Conservation (phyloP, 768 basidiomycete genomes). For the Leccinum imitatum region DNA sequence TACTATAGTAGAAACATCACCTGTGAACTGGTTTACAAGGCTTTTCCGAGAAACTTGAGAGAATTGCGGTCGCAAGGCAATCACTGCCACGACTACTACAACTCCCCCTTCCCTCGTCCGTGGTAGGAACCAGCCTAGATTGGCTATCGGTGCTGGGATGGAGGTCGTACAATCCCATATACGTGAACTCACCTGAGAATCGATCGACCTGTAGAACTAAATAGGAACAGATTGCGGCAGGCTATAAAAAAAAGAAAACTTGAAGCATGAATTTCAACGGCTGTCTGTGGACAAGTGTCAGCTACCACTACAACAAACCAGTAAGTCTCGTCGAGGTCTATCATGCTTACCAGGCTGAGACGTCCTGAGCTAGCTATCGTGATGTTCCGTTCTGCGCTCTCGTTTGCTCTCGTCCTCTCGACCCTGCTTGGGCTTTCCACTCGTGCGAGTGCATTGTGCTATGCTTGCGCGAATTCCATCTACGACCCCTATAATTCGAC, state of each 20-base stretch:
- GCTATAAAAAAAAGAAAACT: background rate
- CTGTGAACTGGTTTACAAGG: no score
- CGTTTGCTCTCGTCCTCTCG: background rate
- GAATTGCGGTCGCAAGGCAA: no score
- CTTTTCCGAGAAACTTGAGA: no score
- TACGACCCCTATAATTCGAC: slow-evolving; percentile 2
- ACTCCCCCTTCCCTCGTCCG: background rate
- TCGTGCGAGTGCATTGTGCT: background rate
- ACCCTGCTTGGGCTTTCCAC: slow-evolving; percentile 4
- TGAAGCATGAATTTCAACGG: background rate
- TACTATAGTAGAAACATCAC: no score
- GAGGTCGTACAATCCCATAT: background rate
- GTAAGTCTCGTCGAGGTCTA: background rate
- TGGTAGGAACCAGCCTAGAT: background rate
- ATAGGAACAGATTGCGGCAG: background rate
- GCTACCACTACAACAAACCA: background rate
- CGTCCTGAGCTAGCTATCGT: background rate
- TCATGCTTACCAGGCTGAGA: background rate
- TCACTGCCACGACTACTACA: no score
- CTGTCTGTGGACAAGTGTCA: background rate
- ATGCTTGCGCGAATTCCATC: slow-evolving; percentile 6
- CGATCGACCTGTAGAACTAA: background rate
- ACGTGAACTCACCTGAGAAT: background rate
- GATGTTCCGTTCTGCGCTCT: slow-evolving; percentile 1
- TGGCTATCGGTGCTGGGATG: background rate